These are phyloP conservation scores for Backusella parvicylindrica DNA, from an alignment of 192 early-diverging fungal genomes.

Conservation along the genomic window DNA sequence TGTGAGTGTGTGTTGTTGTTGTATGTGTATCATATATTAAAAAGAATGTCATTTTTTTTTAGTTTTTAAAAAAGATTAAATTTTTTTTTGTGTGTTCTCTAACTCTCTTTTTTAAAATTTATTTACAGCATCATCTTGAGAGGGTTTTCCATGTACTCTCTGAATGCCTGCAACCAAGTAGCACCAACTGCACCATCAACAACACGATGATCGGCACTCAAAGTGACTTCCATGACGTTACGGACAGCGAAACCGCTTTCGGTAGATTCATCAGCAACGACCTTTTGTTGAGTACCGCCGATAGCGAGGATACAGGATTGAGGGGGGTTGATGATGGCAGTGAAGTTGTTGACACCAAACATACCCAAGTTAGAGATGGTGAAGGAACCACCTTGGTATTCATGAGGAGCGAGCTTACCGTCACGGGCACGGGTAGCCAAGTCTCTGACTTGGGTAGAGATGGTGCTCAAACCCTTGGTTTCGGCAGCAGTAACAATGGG, in stretches of 20 bases:
- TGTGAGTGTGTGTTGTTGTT: neutral
- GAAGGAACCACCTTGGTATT: conserved; percentile 96
- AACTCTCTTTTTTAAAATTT: neutral
- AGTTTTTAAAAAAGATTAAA: neutral
- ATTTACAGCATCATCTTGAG: conserved; percentile 87
- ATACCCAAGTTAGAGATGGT: conserved; percentile 99
- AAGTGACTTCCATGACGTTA: conserved; percentile 80
- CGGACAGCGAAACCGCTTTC: conserved; percentile 69
- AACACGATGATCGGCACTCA: conserved; percentile 89
- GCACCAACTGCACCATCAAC: conserved; percentile 94
- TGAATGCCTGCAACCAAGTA: conserved; percentile 86
- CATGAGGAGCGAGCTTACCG: conserved; percentile 88
- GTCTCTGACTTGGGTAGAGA: conserved; percentile 83
- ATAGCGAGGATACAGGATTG: conserved; percentile 93
- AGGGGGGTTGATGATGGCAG: conserved; percentile 97
- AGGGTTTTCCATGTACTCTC: conserved; percentile 92
- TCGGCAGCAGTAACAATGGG: conserved; percentile 88
- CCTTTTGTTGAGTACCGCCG: conserved; percentile 73
- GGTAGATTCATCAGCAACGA: conserved; percentile 58
- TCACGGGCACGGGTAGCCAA: conserved; percentile 80
- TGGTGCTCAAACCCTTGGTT: conserved; percentile 78
- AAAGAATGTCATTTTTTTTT: neutral
- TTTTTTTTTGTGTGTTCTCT: neutral
- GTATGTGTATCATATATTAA: neutral
- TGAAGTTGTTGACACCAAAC: conserved; percentile 92